phyloP scores from a whole-genome alignment of 2,329 filamentous ascomycete species.

The Penicillium sp. region DNA sequence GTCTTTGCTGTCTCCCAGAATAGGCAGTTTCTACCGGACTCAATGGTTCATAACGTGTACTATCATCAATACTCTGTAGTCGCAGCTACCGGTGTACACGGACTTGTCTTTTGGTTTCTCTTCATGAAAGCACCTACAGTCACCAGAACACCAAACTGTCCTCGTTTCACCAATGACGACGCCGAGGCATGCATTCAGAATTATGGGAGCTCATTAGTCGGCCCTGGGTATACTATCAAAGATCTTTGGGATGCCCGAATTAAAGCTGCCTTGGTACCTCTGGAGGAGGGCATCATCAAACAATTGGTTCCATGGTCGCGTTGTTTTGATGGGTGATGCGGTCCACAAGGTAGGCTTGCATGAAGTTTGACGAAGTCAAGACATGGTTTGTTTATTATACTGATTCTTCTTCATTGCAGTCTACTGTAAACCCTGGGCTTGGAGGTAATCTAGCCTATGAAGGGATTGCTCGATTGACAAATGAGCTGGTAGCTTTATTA shows the following conservation, averaged over 20 bases:
- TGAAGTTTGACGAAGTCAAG: too few species aligned
- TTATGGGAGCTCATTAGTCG: conserved; percentile 14
- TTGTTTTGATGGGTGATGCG: conserved; percentile 23
- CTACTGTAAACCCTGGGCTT: conserved; percentile 36
- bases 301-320: conserved; percentile 20
- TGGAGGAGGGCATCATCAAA: conserved; percentile 21
- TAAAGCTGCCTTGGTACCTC: conserved; percentile 15
- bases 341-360: conserved; percentile 26
- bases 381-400: too few species aligned
- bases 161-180: conserved; percentile 19
- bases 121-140: conserved; percentile 12
- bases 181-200: conserved; percentile 11
- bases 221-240: conserved; percentile 23
- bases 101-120: conserved; percentile 25
- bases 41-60: conserved; percentile 14
- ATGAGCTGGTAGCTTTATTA: conserved; percentile 29
- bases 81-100: conserved; percentile 13
- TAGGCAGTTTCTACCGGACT: conserved; percentile 10
- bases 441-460: conserved; percentile 47
- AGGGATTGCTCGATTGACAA: conserved; percentile 38
- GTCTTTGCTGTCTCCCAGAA: conserved; percentile 28
- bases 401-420: too few species aligned
- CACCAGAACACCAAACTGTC: conserved; percentile 16
- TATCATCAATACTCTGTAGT: conserved; percentile 20
- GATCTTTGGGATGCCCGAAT: conserved; percentile 23